Evolutionary conservation across 129 eudicot genomes (phyloP), one percentile per base, ranked within the genome.

Genomic region (Helianthus tuberosus): DNA sequence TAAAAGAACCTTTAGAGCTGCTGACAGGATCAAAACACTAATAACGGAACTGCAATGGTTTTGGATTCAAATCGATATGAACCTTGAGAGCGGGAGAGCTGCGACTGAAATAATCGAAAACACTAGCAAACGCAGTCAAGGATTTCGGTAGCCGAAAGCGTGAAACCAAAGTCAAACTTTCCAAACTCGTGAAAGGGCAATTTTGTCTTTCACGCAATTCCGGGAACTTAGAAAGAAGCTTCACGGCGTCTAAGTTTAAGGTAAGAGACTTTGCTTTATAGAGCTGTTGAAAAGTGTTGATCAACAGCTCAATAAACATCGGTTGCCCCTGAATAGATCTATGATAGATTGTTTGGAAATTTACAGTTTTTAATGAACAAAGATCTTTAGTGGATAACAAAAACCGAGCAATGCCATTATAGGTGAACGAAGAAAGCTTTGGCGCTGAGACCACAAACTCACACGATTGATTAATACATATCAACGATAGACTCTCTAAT

Each of bases 81-180:
- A 35, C 36, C 3, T 3, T 7, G 35, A 46, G 5, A 6, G 8
- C 35, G 35, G 52, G 64, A 49, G 49, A 48, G 38, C 29, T 25
- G 50, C 36, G 13, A 35, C 49, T 13, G 61, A 74, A 74, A 63
- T 62, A 74, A 35, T 6, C 11, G 25, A 62, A 0, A 74, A 74
- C 36, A 13, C 54, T 3, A 50, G 1, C 52, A 74, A 8, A 50
- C 6, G 3, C n/a, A 36, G 4, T 1, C 20, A 14, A 8, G 5
- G 50, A 36, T 0, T 2, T 2, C 16, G 41, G 78, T 52, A 16
- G 49, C 8, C 32, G 32, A 2, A 20, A 38, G 4, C 12, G n/a
- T 17, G 17, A 48, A 63, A 63, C 52, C 64, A 74, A 2, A 10
- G 71, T 74, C 71, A 74, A 74, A 35, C 51, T 74, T 74, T 74